Evolutionary conservation across 495 filamentous ascomycete species (phyloP), one percentile per base, ranked within the genome.

Genomic region (Xylaria bambusicola): DNA sequence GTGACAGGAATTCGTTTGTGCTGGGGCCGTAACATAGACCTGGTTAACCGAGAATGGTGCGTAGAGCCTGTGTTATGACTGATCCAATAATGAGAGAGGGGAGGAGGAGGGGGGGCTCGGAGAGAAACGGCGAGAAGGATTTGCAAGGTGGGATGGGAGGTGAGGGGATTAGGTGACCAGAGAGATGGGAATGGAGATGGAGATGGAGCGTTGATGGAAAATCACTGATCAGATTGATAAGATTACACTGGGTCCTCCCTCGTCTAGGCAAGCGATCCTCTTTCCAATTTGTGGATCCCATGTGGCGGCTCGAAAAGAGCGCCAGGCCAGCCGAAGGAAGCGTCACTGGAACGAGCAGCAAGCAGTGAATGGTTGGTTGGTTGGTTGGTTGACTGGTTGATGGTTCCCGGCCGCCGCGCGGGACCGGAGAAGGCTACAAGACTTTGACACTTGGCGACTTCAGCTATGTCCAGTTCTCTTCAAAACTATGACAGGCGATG

Each of bases 171-270:
- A 59, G 23, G 35, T 20, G 61, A 59, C 56, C n/a, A n/a, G n/a
- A n/a, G 52, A 35, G 18, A 27, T 7, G 29, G 35, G 48, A 40
- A 49, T 61, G 48, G 58, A 12, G 58, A 62, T 21, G 47, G 8
- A 17, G 51, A 54, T 44, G 50, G 35, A 18, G 36, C 18, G 40
- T 27, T 44, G 52, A 61, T 63, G 62, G 58, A 62, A 63, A 62
- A 67, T 67, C 62, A 69, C 69, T 69, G 71, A 73, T 70, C 66
- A 65, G 71, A 73, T 73, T 73, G 71, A 73, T 73, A 73, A 73
- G 71, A 73, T 73, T 69, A 71, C 62, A 38, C 6, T 38, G 36
- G 36, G 12, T 38, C 36, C 6, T 38, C 36, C 7, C 7, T 38
- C 15, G 36, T 38, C 31, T 33, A 10, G 31, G 31, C 10, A 5